Base-by-base conservation (phyloP, 2,329 filamentous ascomycete species). In the Ascocoryne sarcoides region DNA sequence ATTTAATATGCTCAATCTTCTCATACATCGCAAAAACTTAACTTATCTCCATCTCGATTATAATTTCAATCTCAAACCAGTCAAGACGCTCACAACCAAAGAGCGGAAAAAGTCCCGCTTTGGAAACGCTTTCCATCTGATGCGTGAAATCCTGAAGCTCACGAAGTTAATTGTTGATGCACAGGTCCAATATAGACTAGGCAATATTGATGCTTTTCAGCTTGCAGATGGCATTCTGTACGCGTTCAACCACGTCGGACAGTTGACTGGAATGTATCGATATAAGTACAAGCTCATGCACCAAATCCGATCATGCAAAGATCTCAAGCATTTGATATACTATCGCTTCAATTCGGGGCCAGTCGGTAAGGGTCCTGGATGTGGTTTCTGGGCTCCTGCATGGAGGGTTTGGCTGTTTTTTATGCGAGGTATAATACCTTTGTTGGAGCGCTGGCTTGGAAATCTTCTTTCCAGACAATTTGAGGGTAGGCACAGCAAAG, bases 211-310 rank as follows among this genome's bases (percentile, higher is more conserved):
- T 63, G 92, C 93, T 28, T 98, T 98, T 70, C 92, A 98, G 63
- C 79, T 98, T 50, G 92, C 92, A 3, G 92, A 98, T 62, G 92
- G 92, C 62, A 98, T 98, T 42, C 71, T 96, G n/a, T 98, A 98
- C 55, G 93, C 92, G 14, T 98, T 98, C 69, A 98, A 98, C 65
- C 92, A 98, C 55, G 92, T 98, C 42, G 92, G 92, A 47, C 93
- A 98, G 64, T 71, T 98, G 46, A 98, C 92, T 12, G 92, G 92
- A 61, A 98, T 98, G 92, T 98, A 98, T 66, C 84, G 92, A 46
- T 98, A 98, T 75, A 98, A 98, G 72, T 98, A 98, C 71, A 98
- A 98, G 72, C 73, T 98, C 42, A 98, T 98, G 92, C 92, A 98
- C 62, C 92, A 98, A 64, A 98, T 98, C 55, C 86, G 92, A 54